Percentiles rank a stretch among this genome's conserved stretches.
These are phyloP conservation scores for Trichoderma cornu-damae DNA, from an alignment of 2,329 filamentous ascomycete species.

Conservation along the genomic window DNA sequence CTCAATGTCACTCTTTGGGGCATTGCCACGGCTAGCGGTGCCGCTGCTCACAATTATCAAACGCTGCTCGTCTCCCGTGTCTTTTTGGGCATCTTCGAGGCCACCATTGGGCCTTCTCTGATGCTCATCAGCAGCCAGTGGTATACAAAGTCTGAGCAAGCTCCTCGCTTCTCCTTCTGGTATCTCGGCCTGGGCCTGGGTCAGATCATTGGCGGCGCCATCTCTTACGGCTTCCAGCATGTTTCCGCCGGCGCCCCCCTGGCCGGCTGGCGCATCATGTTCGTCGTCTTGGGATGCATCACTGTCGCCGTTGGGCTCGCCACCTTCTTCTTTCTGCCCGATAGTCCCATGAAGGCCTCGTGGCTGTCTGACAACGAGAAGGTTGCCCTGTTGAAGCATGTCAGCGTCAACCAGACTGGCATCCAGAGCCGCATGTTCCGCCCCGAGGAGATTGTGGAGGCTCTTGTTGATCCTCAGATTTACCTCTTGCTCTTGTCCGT, in stretches of 20 bases:
- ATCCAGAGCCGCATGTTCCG: slow-evolving; percentile 52
- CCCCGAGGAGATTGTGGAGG: slow-evolving; percentile 47
- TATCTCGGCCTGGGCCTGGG: slow-evolving; percentile 55
- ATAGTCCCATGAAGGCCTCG: slow-evolving; percentile 44
- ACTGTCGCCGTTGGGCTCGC: slow-evolving; percentile 33
- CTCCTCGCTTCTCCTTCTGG: slow-evolving; percentile 56
- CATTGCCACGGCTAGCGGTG: slow-evolving; percentile 48
- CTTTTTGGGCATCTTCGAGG: slow-evolving; percentile 57
- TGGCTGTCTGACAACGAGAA: slow-evolving; percentile 45
- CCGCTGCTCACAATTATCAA: slow-evolving; percentile 49
- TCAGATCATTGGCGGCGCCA: slow-evolving; percentile 59
- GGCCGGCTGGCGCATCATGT: slow-evolving; percentile 65
- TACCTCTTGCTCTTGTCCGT: slow-evolving; percentile 47
- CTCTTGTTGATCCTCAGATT: slow-evolving; percentile 47
- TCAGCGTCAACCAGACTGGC: slow-evolving; percentile 55
- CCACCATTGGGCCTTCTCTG: slow-evolving; percentile 54
- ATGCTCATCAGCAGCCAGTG: slow-evolving; percentile 58
- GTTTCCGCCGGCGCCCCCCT: slow-evolving; percentile 47
- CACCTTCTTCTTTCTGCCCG: slow-evolving; percentile 33
- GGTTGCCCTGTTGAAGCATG: slow-evolving; percentile 46
- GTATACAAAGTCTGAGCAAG: slow-evolving; percentile 58
- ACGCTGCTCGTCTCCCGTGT: slow-evolving; percentile 51
- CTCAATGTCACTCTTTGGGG: slow-evolving; percentile 57
- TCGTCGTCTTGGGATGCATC: slow-evolving; percentile 59
- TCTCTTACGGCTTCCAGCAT: slow-evolving; percentile 57